A percentile compares a stretch with the other conserved stretches of the same genome.
Conservation (phyloP, 495 filamentous ascomycete species). For the Lophiostoma macrostomum region DNA sequence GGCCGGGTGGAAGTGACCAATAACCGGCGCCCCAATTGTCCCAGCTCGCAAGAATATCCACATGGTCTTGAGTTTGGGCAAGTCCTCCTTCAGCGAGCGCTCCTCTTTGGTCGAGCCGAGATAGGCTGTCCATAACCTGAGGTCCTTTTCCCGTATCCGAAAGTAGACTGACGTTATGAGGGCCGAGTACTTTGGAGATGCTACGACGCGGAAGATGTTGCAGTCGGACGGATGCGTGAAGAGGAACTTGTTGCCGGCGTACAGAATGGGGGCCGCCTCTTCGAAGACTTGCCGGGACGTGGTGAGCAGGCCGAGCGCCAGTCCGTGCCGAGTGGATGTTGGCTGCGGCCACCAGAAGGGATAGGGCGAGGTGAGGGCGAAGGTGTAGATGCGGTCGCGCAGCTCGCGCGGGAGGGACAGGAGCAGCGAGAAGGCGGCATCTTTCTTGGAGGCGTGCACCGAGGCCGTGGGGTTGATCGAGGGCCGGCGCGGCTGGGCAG, state of each 20-base stretch:
- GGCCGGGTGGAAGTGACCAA: conserved; percentile 1
- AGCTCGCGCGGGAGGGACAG: conserved; percentile 42
- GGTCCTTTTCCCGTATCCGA: conserved; percentile 36
- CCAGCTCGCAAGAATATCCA: conserved; percentile 35
- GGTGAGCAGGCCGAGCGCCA: conserved; percentile 38
- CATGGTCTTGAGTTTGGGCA: conserved; percentile 37
- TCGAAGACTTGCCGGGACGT: conserved; percentile 38
- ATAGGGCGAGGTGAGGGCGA: conserved; percentile 32
- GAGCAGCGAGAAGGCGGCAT: conserved; percentile 29
- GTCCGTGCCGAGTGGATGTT: conserved; percentile 3
- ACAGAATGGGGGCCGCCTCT: conserved; percentile 42
- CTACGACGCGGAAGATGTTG: conserved; percentile 42
- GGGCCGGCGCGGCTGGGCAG: conserved; percentile 13
- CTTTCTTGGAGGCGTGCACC: not conserved
- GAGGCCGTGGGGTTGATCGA: conserved; percentile 7
- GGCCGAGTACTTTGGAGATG: conserved; percentile 20
- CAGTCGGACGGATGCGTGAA: conserved; percentile 40
- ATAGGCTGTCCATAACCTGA: conserved; percentile 42
- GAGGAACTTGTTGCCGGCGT: conserved; percentile 40
- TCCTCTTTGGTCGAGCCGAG: conserved; percentile 28
- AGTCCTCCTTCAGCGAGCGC: conserved; percentile 36
- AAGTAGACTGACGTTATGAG: conserved; percentile 35
- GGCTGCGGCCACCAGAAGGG: conserved; percentile 34
- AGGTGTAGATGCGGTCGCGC: conserved; percentile 40
- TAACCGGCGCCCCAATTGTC: conserved; percentile 7